Evolutionary conservation across 2,329 filamentous ascomycete species (phyloP), one percentile per base, ranked within the genome.

Genomic region (Exutisphaerella laricina): DNA sequence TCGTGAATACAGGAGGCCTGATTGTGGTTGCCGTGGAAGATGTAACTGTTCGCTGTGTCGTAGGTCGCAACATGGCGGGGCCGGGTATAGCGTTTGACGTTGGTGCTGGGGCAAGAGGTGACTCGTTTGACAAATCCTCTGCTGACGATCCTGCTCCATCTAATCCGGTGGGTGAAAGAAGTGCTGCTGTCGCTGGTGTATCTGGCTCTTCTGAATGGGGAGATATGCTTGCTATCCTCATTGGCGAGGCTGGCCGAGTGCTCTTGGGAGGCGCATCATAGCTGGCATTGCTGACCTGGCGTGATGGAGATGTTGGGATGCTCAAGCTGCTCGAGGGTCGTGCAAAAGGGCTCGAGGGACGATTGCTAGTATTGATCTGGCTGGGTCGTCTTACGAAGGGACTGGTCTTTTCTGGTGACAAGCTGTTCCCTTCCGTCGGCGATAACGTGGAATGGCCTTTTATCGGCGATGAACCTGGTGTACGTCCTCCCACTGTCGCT

Each of bases 391-490:
- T 55, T 7, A 60, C 57, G 43, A 66, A 62, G 5, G 59, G 59
- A 39, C 56, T 61, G 4, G 56, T 46, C 49, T 63, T 63, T 43
- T 62, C 57, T 10, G 57, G 55, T n/a, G 57, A 59, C n/a, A 59
- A 40, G 3, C 47, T 54, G 36, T 40, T 44, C n/a, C 44, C 30
- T 32, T 55, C 58, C 4, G 49, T 48, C 7, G 57, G 56, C 9
- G 60, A 62, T 12, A 35, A 13, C 8, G 36, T 40, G 13, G 56
- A 48, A 29, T 50, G 35, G 6, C 43, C 30, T 39, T 70, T 69
- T 10, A 66, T 58, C 14, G 66, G 67, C 28, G 68, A 70, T 35
- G 56, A 59, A 35, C 55, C 63, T 4, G 67, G 65, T 9, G 67
- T 69, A n/a, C 58, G 57, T 20, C 61, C 63, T 12, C 53, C 50